Evolutionary conservation across 139 green algal genomes (phyloP).

Genomic region (Tetraselmis striata): DNA sequence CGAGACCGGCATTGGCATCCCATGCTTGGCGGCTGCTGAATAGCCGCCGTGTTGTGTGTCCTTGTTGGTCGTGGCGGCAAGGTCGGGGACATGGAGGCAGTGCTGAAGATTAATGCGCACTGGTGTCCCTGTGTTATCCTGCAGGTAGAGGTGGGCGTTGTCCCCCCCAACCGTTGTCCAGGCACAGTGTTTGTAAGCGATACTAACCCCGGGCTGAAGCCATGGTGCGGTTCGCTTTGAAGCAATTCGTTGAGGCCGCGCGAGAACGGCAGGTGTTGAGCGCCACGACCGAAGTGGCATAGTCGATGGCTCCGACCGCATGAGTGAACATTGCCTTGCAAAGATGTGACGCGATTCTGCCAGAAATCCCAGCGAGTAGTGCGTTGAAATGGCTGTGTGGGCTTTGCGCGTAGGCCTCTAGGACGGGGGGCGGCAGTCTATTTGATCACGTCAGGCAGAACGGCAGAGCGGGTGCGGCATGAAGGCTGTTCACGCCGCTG

Average conservation of each 20-base stretch:
- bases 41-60: too few species aligned
- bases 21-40: too few species aligned
- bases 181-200: not conserved
- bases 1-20: too few species aligned
- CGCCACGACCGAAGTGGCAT: not conserved
- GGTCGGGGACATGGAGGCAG: too few species aligned
- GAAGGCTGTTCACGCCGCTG: not conserved
- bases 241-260: not conserved
- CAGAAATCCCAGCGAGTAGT: not conserved
- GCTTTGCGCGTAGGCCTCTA: not conserved
- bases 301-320: not conserved
- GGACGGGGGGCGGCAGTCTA: not conserved
- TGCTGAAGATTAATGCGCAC: too few species aligned
- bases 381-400: not conserved
- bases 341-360: not conserved
- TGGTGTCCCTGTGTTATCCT: too few species aligned
- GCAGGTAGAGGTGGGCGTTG: too few species aligned
- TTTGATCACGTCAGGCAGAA: not conserved
- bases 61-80: too few species aligned
- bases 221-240: not conserved
- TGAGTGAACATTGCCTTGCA: not conserved
- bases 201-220: not conserved
- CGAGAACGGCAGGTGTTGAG: not conserved
- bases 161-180: not conserved
- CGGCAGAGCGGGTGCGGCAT: not conserved